Base-by-base conservation (phyloP, 2,329 filamentous ascomycete genomes). In the Cordyceps cateniannulata region DNA sequence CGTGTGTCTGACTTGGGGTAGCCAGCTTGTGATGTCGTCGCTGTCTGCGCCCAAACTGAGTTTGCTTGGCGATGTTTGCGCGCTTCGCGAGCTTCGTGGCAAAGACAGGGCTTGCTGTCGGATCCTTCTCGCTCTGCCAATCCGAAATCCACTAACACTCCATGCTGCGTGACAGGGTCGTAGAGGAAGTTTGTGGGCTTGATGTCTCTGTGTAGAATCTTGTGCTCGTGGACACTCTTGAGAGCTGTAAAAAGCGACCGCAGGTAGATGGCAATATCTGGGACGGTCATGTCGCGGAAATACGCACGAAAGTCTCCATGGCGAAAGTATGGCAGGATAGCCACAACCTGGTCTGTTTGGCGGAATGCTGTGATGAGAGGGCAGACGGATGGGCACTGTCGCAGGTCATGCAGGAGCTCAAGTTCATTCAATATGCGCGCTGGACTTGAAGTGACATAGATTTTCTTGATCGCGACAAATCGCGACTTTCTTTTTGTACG, bases 101-200 rank as follows among this genome's bases (percentile, higher is more conserved):
- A 98, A n/a, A 90, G 77, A 70, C 93, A 98, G 2, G 87, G 86
- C 69, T 90, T 89, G 71, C 80, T 84, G 57, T 96, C 91, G 25
- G 85, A 86, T 24, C 90, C 88, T 70, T 91, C 86, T 55, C 87
- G 81, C 77, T 99, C 95, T 40, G 95, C 95, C 18, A 99, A 83
- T n/a, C 95, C 95, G 76, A 99, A 99, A 71, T 99, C 95, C n/a
- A 99, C 95, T 0, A 99, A 83, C 2, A 99, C 93, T 45, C 95
- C 95, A 60, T 90, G 87, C 67, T 87, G 85, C 48, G 87, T 85
- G 12, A 85, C 78, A 0, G 91, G 90, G 65, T 96, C 91, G 76
- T 98, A 98, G 44, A 98, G 82, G 68, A 98, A 98, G 71, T 98
- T 98, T 24, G 96, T 99, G 6, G 95, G 95, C 71, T 98, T 98